Base-by-base conservation (phyloP, 2,329 filamentous ascomycete species). In the Sarocladiaceae sp. region DNA sequence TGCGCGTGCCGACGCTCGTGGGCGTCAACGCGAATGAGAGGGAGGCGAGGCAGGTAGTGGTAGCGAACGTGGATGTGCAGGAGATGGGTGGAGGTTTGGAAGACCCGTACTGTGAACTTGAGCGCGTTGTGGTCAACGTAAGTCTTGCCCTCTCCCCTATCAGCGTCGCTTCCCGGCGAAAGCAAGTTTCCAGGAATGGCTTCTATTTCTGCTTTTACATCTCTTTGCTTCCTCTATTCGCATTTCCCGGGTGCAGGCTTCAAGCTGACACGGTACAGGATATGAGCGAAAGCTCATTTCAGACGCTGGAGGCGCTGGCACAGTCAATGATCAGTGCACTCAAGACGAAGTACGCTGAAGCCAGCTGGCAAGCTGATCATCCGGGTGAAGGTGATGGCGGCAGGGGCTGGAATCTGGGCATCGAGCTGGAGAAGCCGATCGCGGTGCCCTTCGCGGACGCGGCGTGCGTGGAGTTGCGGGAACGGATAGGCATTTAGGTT, bases 11-110 rank as follows among this genome's bases (percentile, higher is more conserved):
- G 20, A 80, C 78, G 24, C 60, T 90, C 41, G 77, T 90, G 37
- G 85, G 85, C 1, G 76, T 90, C 21, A 88, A 90, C 54, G 60
- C 67, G 18, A 84, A 88, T 54, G 85, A 90, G 69, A 68, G 85
- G 49, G 51, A 64, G 27, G 73, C 70, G 3, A 84, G 79, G 62
- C 85, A 89, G 63, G 73, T 83, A 43, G 73, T 88, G 1, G 63
- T 83, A 13, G 72, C 77, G 9, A 82, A 76, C 45, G 58, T 87
- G 10, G 75, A 78, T 58, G 65, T 88, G 41, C 81, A 86, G 45
- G 29, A 33, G 16, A 33, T 21, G 63, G 65, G 42, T 68, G 73
- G 35, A 57, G 65, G 31, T 58, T 50, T 53, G 10, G 59, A 61
- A 16, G 78, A 88, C 57, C 61, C 66, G 15, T 78, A 80, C 56